phyloP scores from a whole-genome alignment of 805 yeast genomes.

The Kazachstania martiniae region DNA sequence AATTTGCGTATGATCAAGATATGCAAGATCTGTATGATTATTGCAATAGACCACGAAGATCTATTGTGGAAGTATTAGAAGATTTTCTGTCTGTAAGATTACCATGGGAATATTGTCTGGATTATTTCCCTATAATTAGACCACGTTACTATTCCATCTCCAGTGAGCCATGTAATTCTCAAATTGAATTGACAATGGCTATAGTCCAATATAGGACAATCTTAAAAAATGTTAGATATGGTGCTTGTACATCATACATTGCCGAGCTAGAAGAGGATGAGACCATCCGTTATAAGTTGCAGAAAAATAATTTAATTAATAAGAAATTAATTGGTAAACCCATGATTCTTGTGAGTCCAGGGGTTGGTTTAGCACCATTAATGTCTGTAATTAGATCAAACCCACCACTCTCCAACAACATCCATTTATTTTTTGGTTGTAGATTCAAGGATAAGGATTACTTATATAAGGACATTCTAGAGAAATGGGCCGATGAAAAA shows the following conservation, averaged over 20 bases:
- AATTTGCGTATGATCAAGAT: slow-evolving; percentile 61
- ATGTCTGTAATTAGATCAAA: slow-evolving; percentile 48
- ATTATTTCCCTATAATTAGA: slow-evolving; percentile 64
- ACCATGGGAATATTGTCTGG: slow-evolving; percentile 68
- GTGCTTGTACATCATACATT: slow-evolving; percentile 75
- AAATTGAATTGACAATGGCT: slow-evolving; percentile 65
- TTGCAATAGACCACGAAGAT: slow-evolving; percentile 87
- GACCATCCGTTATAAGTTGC: slow-evolving; percentile 40
- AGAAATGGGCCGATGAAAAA: slow-evolving; percentile 23
- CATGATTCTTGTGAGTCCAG: slow-evolving; percentile 73
- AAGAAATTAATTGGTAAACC: slow-evolving; percentile 34
- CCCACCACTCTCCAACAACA: slow-evolving; percentile 5
- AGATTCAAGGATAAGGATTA: slow-evolving; percentile 56
- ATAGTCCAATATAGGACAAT: slow-evolving; percentile 81
- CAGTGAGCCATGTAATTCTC: slow-evolving; percentile 34
- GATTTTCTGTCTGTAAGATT: slow-evolving; percentile 72
- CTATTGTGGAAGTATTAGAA: slow-evolving; percentile 68
- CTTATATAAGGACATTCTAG: slow-evolving; percentile 50
- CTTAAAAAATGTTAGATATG: slow-evolving; percentile 62
- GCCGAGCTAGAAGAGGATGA: slow-evolving; percentile 39
- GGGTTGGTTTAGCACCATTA: slow-evolving; percentile 96
- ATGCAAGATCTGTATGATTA: slow-evolving; percentile 79
- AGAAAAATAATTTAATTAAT: slow-evolving; percentile 33
- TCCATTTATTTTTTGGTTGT: slow-evolving; percentile 66
- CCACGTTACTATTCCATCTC: slow-evolving; percentile 86